Conservation (phyloP, 768 basidiomycete genomes). For the Fomitopsis pulvina region DNA sequence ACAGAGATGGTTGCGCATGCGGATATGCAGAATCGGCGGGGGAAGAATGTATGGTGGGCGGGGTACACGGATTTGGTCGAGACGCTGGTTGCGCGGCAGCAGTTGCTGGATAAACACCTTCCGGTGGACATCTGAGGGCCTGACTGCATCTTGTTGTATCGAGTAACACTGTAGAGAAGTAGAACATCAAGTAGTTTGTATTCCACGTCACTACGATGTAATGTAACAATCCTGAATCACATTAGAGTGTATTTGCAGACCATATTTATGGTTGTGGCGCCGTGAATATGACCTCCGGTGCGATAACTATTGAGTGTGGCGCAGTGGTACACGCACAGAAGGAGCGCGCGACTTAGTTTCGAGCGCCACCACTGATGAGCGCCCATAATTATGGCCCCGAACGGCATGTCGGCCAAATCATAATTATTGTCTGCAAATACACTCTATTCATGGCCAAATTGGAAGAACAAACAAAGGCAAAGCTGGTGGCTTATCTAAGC, state of each 20-base stretch:
- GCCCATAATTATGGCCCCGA: too few relatives aligned
- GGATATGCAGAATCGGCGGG: conserved; percentile 86
- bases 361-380: too few relatives aligned
- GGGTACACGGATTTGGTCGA: conserved; percentile 65
- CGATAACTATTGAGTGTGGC: too few relatives aligned
- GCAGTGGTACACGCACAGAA: too few relatives aligned
- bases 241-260: too few relatives aligned
- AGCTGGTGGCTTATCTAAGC: background rate
- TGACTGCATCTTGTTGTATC: background rate
- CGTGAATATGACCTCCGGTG: too few relatives aligned
- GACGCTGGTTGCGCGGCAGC: conserved; percentile 58
- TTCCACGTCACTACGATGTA: background rate
- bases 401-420: too few relatives aligned
- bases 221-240: background rate
- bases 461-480: too few relatives aligned
- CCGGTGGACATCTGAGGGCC: background rate
- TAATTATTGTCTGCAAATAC: too few relatives aligned
- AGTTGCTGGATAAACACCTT: conserved; percentile 31
- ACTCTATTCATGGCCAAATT: too few relatives aligned
- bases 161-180: background rate
- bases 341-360: too few relatives aligned
- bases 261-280: too few relatives aligned
- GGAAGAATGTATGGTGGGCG: conserved; percentile 76
- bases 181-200: background rate
- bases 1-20: conserved; percentile 79